Evolutionary conservation across 768 basidiomycete genomes (phyloP).

Genomic region (Leccinum longicurvipes): DNA sequence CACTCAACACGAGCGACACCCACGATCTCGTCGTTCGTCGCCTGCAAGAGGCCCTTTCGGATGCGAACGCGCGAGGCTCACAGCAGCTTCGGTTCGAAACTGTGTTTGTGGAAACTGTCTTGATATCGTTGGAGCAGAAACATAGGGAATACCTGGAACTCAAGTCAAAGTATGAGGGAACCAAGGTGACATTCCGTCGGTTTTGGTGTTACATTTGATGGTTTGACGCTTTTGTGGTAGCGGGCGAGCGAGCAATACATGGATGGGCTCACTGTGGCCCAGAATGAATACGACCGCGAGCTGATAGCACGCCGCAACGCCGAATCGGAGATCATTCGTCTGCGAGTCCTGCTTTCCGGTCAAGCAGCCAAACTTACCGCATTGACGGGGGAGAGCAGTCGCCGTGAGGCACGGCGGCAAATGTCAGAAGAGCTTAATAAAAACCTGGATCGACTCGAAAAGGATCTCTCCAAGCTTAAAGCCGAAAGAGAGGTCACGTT

Average conservation of each 20-base stretch:
- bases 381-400: conserved; percentile 74
- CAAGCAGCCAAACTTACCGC: conserved; percentile 85
- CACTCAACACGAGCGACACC: conserved; percentile 31
- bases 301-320: conserved; percentile 84
- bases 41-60: conserved; percentile 59
- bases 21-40: conserved; percentile 46
- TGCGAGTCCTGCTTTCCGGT: conserved; percentile 82
- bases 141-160: conserved; percentile 59
- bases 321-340: conserved; percentile 85
- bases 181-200: conserved; percentile 62
- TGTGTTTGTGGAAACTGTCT: conserved; percentile 66
- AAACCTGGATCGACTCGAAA: conserved; percentile 75
- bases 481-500: conserved; percentile 89
- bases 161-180: conserved; percentile 76
- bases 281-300: conserved; percentile 92
- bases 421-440: conserved; percentile 74
- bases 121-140: conserved; percentile 62
- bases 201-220: not conserved
- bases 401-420: conserved; percentile 76
- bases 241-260: conserved; percentile 89
- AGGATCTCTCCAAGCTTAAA: conserved; percentile 80
- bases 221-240: conserved; percentile 39
- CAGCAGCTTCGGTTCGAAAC: conserved; percentile 69
- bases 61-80: conserved; percentile 56
- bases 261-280: conserved; percentile 88